phyloP scores from a whole-genome alignment of 192 early-diverging fungal species.

The Coemansia sp. region DNA sequence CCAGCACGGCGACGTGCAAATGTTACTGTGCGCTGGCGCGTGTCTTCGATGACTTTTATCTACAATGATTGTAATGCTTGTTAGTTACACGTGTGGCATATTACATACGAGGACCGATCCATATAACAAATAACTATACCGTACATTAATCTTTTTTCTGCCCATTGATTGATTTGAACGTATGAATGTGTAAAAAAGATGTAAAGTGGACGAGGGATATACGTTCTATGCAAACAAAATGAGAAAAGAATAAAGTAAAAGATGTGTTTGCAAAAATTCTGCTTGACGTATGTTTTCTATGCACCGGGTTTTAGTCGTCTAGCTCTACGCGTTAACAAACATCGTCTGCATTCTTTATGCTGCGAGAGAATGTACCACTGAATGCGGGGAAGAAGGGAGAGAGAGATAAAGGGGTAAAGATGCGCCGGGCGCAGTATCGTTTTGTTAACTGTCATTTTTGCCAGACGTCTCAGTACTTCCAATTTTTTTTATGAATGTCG shows the following conservation, averaged over 20 bases:
- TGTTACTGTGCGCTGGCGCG: conserved; percentile 48
- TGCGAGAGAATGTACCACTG: too few relatives aligned
- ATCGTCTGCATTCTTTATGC: too few relatives aligned
- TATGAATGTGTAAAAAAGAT: not conserved
- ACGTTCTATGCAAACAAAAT: not conserved
- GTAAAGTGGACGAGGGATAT: not conserved
- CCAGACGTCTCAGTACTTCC: too few relatives aligned
- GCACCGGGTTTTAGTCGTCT: too few relatives aligned
- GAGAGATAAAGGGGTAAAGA: too few relatives aligned
- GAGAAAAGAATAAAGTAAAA: not conserved
- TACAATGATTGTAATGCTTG: conserved; percentile 5
- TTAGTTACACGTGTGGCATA: not conserved
- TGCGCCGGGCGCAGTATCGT: too few relatives aligned
- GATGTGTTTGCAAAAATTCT: not conserved
- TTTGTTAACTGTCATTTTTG: too few relatives aligned
- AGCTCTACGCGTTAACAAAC: too few relatives aligned
- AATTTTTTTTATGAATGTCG: too few relatives aligned
- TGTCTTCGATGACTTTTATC: conserved; percentile 53
- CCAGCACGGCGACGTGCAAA: conserved; percentile 53
- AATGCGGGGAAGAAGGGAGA: too few relatives aligned
- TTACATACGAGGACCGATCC: not conserved
- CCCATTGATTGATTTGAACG: conserved; percentile 21
- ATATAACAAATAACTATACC: conserved; percentile 6
- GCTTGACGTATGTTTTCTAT: too few relatives aligned
- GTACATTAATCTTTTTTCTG: conserved; percentile 54